These are phyloP conservation scores for Cystobasidium sp. DNA, from an alignment of 1,284 basidiomycete species.

Conservation along the genomic window DNA sequence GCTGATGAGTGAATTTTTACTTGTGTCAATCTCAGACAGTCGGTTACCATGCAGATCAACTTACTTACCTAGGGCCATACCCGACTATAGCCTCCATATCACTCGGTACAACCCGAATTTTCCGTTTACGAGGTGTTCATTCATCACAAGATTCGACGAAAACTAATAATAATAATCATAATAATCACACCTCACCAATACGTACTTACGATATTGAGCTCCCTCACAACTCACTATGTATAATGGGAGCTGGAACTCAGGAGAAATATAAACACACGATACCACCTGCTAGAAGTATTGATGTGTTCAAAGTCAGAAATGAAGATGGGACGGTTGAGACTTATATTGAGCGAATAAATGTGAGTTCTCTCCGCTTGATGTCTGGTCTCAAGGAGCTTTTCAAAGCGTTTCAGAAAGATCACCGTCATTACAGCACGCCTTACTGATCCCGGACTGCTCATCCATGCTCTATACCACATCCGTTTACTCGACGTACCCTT, in stretches of 20 bases:
- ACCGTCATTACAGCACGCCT: background rate
- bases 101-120: slow-evolving; percentile 65
- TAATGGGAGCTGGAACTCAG: slow-evolving; percentile 91
- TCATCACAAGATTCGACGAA: slow-evolving; percentile 30
- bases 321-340: slow-evolving; percentile 24
- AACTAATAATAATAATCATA: background rate
- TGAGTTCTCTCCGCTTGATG: slow-evolving; percentile 31
- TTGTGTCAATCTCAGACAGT: slow-evolving; percentile 61
- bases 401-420: background rate
- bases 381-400: too few species aligned
- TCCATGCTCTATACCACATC: background rate
- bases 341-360: slow-evolving; percentile 51
- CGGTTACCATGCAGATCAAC: slow-evolving; percentile 76
- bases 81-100: slow-evolving; percentile 91
- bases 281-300: slow-evolving; percentile 48
- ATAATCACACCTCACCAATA: slow-evolving; percentile 52
- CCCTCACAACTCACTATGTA: slow-evolving; percentile 82
- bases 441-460: too few species aligned
- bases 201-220: slow-evolving; percentile 83
- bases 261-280: slow-evolving; percentile 74
- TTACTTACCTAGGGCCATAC: slow-evolving; percentile 78
- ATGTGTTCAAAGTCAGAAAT: slow-evolving; percentile 46
- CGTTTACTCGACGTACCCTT: background rate
- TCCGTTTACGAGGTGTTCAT: slow-evolving; percentile 48
- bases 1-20: background rate